Base-by-base conservation (phyloP, 768 basidiomycete genomes). In the Chalciporus chontae region DNA sequence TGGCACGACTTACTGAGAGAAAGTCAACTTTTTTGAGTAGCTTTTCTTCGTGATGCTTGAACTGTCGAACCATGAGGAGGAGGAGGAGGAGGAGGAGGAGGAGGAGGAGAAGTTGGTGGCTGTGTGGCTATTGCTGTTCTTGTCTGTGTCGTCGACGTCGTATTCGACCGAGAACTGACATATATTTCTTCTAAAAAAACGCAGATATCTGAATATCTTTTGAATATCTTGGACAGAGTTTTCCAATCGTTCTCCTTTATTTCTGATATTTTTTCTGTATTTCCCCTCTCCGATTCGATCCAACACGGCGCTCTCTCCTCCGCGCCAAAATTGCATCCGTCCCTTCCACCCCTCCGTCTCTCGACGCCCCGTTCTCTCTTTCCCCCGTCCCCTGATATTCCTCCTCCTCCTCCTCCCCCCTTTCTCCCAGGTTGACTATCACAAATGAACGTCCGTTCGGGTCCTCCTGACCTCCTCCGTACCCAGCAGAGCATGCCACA, bases 1-100 rank as follows among this genome's bases (percentile, higher is more conserved):
- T 13, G 21, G 9, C 8, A 13, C 9, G 24, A 73, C 82, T 50
- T 64, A 92, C 94, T 64, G 88, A 90, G 52, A 97, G 78, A 69
- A 99, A 96, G 71, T 98, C 96, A 60, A 98, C 94, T 72, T 96
- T 94, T 68, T 90, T 94, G 67, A 94, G 80, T 29, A 96, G 79
- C 63, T 87, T 94, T 68, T 94, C 85, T 69, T 99, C 95, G 71
- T 99, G 96, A 67, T 90, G 81, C 74, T 95, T 97, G 69, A 98
- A 80, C 72, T 95, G 86, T 56, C 94, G 79, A 76, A 96, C 93
- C 86, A 89, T 88, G 26, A 56, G 38, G 41, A 8, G 15, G 43
- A n/a, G 31, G 23, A n/a, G n/a, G n/a, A n/a, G n/a, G n/a, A n/a
- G n/a, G n/a, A n/a, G n/a, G n/a, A n/a, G n/a, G n/a, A n/a, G n/a